Percentiles rank a stretch among this genome's conserved stretches.
Conservation (phyloP, 495 filamentous ascomycete species). For the Xylaria grammica region DNA sequence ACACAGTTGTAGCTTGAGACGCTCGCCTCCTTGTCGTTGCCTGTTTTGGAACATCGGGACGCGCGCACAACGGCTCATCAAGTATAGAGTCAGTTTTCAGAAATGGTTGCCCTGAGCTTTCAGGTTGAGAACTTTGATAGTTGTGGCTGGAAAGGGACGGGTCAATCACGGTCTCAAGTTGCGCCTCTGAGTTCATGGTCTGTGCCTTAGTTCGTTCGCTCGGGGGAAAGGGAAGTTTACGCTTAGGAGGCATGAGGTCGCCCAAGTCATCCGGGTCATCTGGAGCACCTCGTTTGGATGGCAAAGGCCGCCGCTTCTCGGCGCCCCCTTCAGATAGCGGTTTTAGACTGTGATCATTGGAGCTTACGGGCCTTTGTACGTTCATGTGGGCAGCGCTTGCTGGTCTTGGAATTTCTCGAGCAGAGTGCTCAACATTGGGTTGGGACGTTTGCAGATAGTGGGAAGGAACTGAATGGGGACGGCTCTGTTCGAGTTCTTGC, state of each 20-base stretch:
- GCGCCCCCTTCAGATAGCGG: not conserved
- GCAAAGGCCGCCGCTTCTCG: not conserved
- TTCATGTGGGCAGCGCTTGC: not conserved
- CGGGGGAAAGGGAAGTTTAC: constrained; percentile 3
- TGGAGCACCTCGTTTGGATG: not conserved
- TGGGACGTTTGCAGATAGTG: not conserved
- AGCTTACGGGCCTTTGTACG: not conserved
- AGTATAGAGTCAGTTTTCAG: not conserved
- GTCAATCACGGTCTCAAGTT: not conserved
- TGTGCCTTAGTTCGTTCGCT: not conserved
- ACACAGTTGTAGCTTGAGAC: constrained; percentile 20
- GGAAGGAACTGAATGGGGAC: constrained; percentile 12
- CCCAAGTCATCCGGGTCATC: not conserved
- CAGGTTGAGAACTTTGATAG: not conserved
- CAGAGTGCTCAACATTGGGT: not conserved
- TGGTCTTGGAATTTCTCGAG: not conserved
- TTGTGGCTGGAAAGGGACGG: not conserved
- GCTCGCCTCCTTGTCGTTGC: not conserved
- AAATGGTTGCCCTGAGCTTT: not conserved
- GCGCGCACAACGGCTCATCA: not conserved
- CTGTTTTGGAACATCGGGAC: not conserved
- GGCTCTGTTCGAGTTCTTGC: not conserved
- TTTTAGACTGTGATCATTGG: no score
- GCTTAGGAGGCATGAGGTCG: not conserved
- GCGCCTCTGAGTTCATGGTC: not conserved